Base-by-base conservation (phyloP, 192 early-diverging fungal genomes). In the Chytriomyces hyalinus region DNA sequence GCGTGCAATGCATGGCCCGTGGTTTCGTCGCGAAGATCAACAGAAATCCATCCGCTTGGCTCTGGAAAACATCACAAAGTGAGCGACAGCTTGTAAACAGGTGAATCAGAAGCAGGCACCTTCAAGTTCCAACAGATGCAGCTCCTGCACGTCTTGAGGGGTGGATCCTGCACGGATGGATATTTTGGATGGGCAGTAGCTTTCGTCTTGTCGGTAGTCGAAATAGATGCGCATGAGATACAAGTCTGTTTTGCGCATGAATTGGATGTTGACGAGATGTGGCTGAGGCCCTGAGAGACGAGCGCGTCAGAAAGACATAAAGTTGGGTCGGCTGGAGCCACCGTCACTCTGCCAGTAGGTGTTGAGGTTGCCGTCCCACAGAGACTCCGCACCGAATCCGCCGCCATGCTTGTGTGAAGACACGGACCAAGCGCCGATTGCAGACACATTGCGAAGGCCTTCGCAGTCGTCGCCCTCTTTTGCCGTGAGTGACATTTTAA, bases 171-270 rank as follows among this genome's bases (percentile, higher is more conserved):
- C 91, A 43, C 89, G 80, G 5, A 96, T 80, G 47, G 84, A 83
- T 17, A 96, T 82, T 45, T 77, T 65, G 44, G 82, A 79, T 6
- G 95, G 94, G 0, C 92, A 93, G 80, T 96, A 96, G 70, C 88
- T 90, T 80, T 95, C 94, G 70, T 96, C 95, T 78, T 93, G 88
- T 61, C 87, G 86, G 66, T 75, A 90, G 80, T 96, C 93, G 51
- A 92, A 70, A 74, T 91, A 87, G 49, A 87, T 49, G 15, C 53
- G n/a, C 47, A 77, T 45, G 78, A 92, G 88, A 82, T 84, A 80
- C 3, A 95, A 77, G 15, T 76, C 68, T 9, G 88, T 94, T 70
- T 84, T 83, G 59, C 87, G 83, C 13, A 84, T 83, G 78, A 95
- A 95, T 22, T 89, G 82, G 22, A 96, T 79, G 77, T 89, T 94